Evolutionary conservation across 2,329 filamentous ascomycete species (phyloP).

Genomic region (Didymella sp.): DNA sequence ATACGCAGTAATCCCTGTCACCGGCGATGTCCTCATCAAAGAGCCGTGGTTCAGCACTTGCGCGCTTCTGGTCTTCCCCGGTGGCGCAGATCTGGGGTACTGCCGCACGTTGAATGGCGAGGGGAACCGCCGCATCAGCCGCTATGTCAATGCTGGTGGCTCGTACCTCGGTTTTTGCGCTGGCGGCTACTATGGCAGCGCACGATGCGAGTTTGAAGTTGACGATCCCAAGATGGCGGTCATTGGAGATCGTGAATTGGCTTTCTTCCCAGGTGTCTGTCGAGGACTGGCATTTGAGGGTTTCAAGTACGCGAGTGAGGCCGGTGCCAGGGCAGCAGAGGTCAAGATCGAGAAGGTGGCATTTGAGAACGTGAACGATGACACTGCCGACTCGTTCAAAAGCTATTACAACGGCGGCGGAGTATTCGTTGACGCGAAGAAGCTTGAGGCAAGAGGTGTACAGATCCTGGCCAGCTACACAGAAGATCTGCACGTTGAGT

Average conservation of each 20-base stretch:
- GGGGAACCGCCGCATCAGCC: constrained; percentile 82
- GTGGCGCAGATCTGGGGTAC: constrained; percentile 92
- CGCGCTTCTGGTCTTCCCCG: constrained; percentile 88
- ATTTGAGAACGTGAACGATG: constrained; percentile 58
- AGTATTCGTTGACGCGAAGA: constrained; percentile 82
- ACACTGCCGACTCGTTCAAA: constrained; percentile 67
- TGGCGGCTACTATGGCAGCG: constrained; percentile 87
- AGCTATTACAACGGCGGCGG: constrained; percentile 96
- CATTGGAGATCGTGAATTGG: constrained; percentile 81
- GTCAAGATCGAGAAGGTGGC: constrained; percentile 68
- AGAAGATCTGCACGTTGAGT: constrained; percentile 76
- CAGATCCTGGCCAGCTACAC: constrained; percentile 83
- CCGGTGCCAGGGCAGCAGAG: constrained; percentile 75
- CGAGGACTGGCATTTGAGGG: constrained; percentile 86
- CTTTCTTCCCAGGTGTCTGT: constrained; percentile 86
- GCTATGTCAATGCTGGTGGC: constrained; percentile 86
- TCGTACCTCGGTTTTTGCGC: constrained; percentile 91
- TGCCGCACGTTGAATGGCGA: constrained; percentile 85
- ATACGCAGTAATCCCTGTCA: constrained; percentile 90
- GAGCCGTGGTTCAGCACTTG: constrained; percentile 92
- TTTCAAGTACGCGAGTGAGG: constrained; percentile 89
- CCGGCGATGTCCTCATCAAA: constrained; percentile 78
- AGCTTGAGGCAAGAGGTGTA: constrained; percentile 68
- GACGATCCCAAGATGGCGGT: constrained; percentile 83
- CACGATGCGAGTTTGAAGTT: constrained; percentile 88